Base-by-base conservation (phyloP, 192 early-diverging fungal genomes). In the Backusella parvicylindrica region DNA sequence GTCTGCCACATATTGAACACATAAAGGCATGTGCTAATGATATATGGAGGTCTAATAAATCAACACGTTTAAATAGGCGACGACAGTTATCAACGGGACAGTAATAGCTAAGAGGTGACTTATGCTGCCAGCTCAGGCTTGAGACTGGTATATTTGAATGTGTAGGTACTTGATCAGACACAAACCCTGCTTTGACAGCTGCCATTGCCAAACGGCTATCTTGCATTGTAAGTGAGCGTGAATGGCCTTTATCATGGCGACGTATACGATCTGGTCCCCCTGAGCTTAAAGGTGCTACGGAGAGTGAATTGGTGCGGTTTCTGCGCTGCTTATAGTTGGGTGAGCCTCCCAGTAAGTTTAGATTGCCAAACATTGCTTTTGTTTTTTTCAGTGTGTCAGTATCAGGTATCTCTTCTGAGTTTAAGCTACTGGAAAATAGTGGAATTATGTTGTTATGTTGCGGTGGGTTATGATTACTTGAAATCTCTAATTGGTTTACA, bases 271-370 rank as follows among this genome's bases (percentile, higher is more conserved):
- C 71, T 2, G 75, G 70, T 31, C 71, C 75, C 3, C 71, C 65
- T 31, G 30, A n/a, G 7, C 11, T 28, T 30, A 37, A 15, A 16
- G 70, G 40, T 11, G 68, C 33, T 6, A 68, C 11, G 1, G 77
- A 74, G 1, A 81, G 65, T 0, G 88, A 89, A 32, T 77, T 81
- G 33, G 88, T 84, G n/a, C 88, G 81, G 60, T 89, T 81, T 32
- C 90, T 80, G 32, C 92, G 84, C 76, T 93, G 91, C 75, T 93
- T 93, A 81, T 92, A 93, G 2, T 85, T 90, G 60, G 89, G 89
- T 0, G 90, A 89, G 4, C 89, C 89, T 36, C 91, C 92, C 74
- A 92, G 88, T 11, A 93, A 79, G 8, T 86, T 81, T 43, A 91
- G 86, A n/a, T 86, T 80, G 28, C 88, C 88, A 78, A 87, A 84